Evolutionary conservation across 495 filamentous ascomycete species (phyloP).

Genomic region (Trypethelium eluteriae): DNA sequence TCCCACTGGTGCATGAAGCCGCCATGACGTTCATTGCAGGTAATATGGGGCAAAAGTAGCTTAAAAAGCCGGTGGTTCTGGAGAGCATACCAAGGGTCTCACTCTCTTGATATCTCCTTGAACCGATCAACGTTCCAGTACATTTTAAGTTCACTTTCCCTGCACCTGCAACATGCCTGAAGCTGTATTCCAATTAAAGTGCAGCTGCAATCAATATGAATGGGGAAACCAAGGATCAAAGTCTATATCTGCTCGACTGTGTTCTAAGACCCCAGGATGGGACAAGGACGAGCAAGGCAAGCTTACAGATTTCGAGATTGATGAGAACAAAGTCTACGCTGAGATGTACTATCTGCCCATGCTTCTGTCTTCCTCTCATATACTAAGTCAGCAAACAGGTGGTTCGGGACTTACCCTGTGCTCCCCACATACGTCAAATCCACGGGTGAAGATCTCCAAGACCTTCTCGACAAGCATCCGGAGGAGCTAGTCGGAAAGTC

Average conservation of each 20-base stretch:
- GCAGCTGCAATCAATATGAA: conserved; percentile 49
- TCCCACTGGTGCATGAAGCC: neutral
- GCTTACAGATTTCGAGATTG: conserved; percentile 19
- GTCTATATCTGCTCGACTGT: conserved; percentile 52
- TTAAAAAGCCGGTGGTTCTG: neutral
- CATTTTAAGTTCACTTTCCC: neutral
- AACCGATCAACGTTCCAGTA: neutral
- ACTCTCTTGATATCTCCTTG: neutral
- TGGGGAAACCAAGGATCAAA: conserved; percentile 69
- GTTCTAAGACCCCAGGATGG: conserved; percentile 56
- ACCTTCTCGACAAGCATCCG: conserved; percentile 57
- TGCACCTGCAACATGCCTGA: conserved; percentile 15
- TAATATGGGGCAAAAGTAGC: neutral
- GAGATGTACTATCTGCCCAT: conserved; percentile 29
- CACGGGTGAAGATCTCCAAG: conserved; percentile 56
- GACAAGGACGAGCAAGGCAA: conserved; percentile 44
- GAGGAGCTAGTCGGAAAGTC: conserved; percentile 56
- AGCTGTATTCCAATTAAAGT: conserved; percentile 45
- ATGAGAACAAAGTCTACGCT: conserved; percentile 59
- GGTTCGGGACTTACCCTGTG: conserved; percentile 74
- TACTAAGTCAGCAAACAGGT: conserved; percentile 45
- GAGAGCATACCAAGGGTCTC: neutral
- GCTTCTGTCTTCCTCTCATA: neutral
- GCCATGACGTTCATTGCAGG: neutral
- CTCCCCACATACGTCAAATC: conserved; percentile 56